Conservation (phyloP, 2,329 filamentous ascomycete species). For the Arthrobotrys sphaeroides region DNA sequence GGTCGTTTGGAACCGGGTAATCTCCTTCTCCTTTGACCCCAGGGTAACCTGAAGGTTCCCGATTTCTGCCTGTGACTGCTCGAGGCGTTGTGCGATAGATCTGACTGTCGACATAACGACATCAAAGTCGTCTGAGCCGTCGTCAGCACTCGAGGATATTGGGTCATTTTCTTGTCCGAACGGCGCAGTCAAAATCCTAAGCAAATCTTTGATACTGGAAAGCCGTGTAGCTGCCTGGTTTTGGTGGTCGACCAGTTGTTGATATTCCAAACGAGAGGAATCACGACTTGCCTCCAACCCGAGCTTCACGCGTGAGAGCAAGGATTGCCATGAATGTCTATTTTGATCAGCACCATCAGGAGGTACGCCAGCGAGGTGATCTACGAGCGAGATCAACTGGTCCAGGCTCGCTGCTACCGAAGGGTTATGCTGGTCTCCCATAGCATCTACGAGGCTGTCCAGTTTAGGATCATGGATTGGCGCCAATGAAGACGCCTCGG, state of each 20-base stretch:
- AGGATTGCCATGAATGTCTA: not conserved
- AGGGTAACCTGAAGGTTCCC: constrained; percentile 12
- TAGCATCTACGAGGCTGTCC: constrained; percentile 1
- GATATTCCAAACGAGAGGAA: not conserved
- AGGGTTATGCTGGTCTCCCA: not conserved
- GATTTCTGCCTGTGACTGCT: not conserved
- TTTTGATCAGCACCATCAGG: not conserved
- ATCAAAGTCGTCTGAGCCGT: not conserved
- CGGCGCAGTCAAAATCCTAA: not conserved
- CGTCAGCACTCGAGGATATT: not conserved
- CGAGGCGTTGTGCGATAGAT: not conserved
- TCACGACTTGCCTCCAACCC: constrained; percentile 12
- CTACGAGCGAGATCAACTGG: constrained; percentile 18
- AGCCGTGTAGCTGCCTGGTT: not conserved
- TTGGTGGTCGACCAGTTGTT: constrained; percentile 11
- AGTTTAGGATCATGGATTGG: not conserved
- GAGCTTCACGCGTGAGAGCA: constrained; percentile 23
- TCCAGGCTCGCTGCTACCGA: not conserved
- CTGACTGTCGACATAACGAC: not conserved
- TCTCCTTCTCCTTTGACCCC: constrained; percentile 5
- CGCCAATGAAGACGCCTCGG: not conserved
- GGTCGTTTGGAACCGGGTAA: not conserved
- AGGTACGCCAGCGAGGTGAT: constrained; percentile 12
- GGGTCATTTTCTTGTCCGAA: not conserved
- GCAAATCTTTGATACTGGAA: constrained; percentile 10